phyloP scores from a whole-genome alignment of 1,284 basidiomycete genomes.

The Schizopora paradoxa region DNA sequence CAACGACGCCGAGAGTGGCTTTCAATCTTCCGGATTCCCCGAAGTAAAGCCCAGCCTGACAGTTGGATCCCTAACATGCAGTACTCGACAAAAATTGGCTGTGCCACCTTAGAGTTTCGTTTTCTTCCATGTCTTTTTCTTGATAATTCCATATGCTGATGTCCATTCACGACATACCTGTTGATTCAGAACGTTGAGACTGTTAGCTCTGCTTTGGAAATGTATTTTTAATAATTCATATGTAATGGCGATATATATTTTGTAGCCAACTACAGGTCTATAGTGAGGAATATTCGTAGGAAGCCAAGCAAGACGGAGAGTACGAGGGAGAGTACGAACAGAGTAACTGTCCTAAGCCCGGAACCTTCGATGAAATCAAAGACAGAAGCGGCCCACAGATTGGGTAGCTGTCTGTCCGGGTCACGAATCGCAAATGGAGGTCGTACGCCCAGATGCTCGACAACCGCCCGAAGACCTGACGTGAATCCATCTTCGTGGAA shows the following conservation, averaged over 20 bases:
- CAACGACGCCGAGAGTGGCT: slow-evolving; percentile 6
- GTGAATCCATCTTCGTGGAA: slow-evolving; percentile 84
- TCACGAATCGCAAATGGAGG: slow-evolving; percentile 29
- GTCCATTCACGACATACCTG: too few relatives aligned
- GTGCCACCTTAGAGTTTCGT: neutral
- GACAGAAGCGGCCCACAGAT: slow-evolving; percentile 21
- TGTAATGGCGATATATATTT: too few relatives aligned
- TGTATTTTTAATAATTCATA: too few relatives aligned
- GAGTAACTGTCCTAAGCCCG: slow-evolving; percentile 20
- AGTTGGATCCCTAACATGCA: neutral
- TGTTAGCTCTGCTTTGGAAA: too few relatives aligned
- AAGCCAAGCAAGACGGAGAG: slow-evolving; percentile 16
- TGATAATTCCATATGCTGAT: too few relatives aligned
- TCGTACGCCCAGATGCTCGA: slow-evolving; percentile 21
- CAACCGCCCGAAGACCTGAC: slow-evolving; percentile 46
- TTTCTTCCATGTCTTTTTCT: neutral
- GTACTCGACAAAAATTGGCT: neutral
- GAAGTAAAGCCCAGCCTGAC: neutral
- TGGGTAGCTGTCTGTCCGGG: slow-evolving; percentile 19
- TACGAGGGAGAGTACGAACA: slow-evolving; percentile 17
- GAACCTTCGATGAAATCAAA: slow-evolving; percentile 31
- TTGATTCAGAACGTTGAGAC: too few relatives aligned
- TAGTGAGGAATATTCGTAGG: too few relatives aligned
- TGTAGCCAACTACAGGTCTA: too few relatives aligned
- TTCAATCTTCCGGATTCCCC: slow-evolving; percentile 11